Base-by-base conservation (phyloP, 2,329 filamentous ascomycete genomes). In the Fusarium protoensiforme region DNA sequence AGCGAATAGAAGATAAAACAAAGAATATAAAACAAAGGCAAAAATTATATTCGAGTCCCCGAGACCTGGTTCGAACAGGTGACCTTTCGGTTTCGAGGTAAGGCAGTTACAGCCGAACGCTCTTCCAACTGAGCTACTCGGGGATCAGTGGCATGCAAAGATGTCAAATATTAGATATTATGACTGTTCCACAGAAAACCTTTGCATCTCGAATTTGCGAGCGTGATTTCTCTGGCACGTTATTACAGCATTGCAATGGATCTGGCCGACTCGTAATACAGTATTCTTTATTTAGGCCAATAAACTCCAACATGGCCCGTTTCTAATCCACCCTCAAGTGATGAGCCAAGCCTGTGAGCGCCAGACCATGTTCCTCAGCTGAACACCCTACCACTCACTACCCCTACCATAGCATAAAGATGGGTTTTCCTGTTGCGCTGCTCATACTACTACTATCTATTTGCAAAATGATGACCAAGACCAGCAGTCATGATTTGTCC, bases 51-150 rank as follows among this genome's bases (percentile, higher is more conserved):
- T 29, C 2, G 8, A 24, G n/a, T 70, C 68, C 68, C 68, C 67
- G 67, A 69, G 59, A 71, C 68, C 68, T 71, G 68, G 68, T 48
- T 71, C 68, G 68, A 71, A 71, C 68, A 71, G 65, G 68, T 71
- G 68, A 65, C 68, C 68, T 71, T 71, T 71, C 66, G 68, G 59
- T 71, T 39, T 60, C 61, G 54, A 61, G 33, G 22, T 31, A 41
- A 18, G 51, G 38, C 68, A 69, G 56, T 71, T 71, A 71, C 68
- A 71, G 68, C 59, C 68, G 66, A 71, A 71, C 68, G 68, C 68
- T 71, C 68, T 71, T 69, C 68, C 68, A 71, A 51, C 68, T 71
- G 68, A 71, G 68, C 68, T 71, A 71, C 59, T 69, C 67, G 67
- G 68, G 68, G 68, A 62, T 38, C 35, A 27, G 31, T 27, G 7